These are phyloP conservation scores for Hypoxylon sp. DNA, from an alignment of 2,329 filamentous ascomycete species.

Conservation along the genomic window DNA sequence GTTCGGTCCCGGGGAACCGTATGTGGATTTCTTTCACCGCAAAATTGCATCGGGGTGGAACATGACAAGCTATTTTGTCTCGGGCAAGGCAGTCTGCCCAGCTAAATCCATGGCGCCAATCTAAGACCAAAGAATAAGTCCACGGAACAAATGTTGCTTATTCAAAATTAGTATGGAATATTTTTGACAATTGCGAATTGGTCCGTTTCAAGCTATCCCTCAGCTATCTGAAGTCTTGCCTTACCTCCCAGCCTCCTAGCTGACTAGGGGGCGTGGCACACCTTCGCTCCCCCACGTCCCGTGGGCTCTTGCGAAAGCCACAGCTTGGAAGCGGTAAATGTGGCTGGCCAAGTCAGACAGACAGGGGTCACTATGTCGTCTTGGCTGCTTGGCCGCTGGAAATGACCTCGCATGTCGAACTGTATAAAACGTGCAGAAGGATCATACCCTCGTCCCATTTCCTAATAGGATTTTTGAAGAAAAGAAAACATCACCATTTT, in stretches of 20 bases:
- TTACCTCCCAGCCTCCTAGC: neutral
- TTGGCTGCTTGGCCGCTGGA: slow-evolving; percentile 10
- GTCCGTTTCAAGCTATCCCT: neutral
- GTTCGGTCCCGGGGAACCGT: slow-evolving; percentile 12
- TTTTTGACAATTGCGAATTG: neutral
- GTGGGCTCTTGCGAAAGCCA: neutral
- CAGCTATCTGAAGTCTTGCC: neutral
- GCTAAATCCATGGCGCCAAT: neutral
- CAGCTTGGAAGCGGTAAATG: slow-evolving; percentile 6
- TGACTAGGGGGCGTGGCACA: no score
- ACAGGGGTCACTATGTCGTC: neutral
- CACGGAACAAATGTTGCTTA: neutral
- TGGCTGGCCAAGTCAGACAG: neutral
- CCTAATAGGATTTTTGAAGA: neutral
- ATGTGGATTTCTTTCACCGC: slow-evolving; percentile 3
- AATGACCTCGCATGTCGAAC: neutral
- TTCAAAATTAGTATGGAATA: neutral
- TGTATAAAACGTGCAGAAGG: neutral
- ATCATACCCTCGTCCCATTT: neutral
- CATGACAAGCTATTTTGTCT: neutral
- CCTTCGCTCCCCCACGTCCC: slow-evolving; percentile 7
- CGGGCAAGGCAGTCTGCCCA: neutral
- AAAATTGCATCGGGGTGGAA: slow-evolving; percentile 2
- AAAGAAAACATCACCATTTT: neutral
- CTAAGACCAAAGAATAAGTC: no score